Conservation (phyloP, 1,284 basidiomycete species). For the Exobasidium cylindrosporum region DNA sequence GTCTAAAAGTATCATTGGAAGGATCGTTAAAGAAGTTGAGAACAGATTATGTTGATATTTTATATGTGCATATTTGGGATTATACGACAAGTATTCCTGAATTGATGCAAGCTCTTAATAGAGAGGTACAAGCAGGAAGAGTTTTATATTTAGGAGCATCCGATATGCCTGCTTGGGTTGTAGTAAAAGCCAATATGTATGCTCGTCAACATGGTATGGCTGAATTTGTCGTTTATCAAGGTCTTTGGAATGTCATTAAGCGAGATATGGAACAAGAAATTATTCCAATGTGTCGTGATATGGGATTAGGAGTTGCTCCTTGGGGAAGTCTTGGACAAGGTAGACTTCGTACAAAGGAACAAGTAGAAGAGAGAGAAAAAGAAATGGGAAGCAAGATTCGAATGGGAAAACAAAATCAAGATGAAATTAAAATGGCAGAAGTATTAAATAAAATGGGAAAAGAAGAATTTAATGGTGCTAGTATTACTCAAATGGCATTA, state of each 20-base stretch:
- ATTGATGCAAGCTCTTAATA: constrained; percentile 62
- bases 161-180: constrained; percentile 64
- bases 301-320: constrained; percentile 60
- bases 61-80: constrained; percentile 63
- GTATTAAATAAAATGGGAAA: constrained; percentile 8
- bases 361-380: constrained; percentile 23
- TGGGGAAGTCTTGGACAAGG: constrained; percentile 62
- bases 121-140: constrained; percentile 59
- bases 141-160: constrained; percentile 60
- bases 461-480: background rate
- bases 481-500: constrained; percentile 22
- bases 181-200: constrained; percentile 62
- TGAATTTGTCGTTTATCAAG: constrained; percentile 65
- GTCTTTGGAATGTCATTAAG: constrained; percentile 60
- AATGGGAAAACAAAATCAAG: constrained; percentile 1
- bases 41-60: constrained; percentile 60
- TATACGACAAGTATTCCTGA: constrained; percentile 63
- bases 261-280: constrained; percentile 66
- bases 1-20: constrained; percentile 26
- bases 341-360: constrained; percentile 56
- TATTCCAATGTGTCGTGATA: constrained; percentile 62
- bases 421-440: constrained; percentile 4
- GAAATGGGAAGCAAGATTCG: constrained; percentile 2
- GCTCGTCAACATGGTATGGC: constrained; percentile 60
- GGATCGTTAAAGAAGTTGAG: constrained; percentile 63